Percentiles rank a stretch among this genome's conserved stretches.
Conservation (phyloP, 441 rosid species). For the Mallotus japonicus region DNA sequence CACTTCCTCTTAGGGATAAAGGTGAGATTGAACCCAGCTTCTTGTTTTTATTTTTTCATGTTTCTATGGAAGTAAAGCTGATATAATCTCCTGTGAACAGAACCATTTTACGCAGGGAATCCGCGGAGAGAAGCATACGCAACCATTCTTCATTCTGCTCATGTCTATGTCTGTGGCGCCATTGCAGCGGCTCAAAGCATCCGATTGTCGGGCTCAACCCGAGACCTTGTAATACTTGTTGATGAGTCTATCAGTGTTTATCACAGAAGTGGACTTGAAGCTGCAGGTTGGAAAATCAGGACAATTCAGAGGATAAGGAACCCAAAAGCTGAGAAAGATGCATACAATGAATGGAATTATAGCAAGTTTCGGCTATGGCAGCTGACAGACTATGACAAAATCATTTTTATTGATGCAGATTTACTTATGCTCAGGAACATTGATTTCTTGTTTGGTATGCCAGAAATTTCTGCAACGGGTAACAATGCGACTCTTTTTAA, state of each 20-base stretch:
- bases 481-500: conserved; percentile 80
- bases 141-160: conserved; percentile 91
- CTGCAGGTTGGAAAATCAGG: conserved; percentile 89
- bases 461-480: conserved; percentile 89
- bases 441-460: conserved; percentile 83
- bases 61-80: background rate
- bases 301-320: conserved; percentile 80
- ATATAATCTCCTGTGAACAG: conserved; percentile 32
- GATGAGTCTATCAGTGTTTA: conserved; percentile 72
- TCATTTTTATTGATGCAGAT: conserved; percentile 90
- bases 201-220: conserved; percentile 71
- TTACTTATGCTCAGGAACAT: conserved; percentile 79
- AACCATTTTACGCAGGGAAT: conserved; percentile 46
- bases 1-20: conserved; percentile 66
- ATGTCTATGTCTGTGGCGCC: conserved; percentile 91
- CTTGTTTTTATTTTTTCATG: background rate
- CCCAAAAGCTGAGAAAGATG: conserved; percentile 93
- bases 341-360: conserved; percentile 95
- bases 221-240: conserved; percentile 89
- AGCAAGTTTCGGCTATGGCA: conserved; percentile 95
- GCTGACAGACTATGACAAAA: conserved; percentile 81
- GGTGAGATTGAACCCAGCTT: conserved; percentile 39
- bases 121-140: conserved; percentile 83
- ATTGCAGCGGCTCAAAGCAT: conserved; percentile 91
- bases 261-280: conserved; percentile 87